These are phyloP conservation scores for Galerina marginata DNA, from an alignment of 768 basidiomycete genomes.

Conservation along the genomic window DNA sequence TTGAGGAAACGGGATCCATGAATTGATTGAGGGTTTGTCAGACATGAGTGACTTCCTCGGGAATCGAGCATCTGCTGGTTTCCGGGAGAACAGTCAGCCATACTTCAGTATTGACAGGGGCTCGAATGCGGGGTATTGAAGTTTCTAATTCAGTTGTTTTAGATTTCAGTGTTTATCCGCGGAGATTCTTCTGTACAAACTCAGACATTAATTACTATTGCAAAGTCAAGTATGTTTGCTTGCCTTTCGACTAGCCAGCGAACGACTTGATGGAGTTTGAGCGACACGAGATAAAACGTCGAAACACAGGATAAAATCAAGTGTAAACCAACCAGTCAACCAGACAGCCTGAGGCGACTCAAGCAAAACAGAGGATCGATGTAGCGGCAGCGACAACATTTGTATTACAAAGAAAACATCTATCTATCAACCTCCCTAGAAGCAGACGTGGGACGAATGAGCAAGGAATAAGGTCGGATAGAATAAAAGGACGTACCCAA, in stretches of 20 bases:
- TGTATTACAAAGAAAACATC: conserved; percentile 23
- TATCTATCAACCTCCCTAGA: conserved; percentile 47
- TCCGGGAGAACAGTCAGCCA: too few species aligned
- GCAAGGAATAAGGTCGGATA: conserved; percentile 4
- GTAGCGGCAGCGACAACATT: conserved; percentile 6
- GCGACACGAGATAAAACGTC: too few species aligned
- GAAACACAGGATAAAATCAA: background rate
- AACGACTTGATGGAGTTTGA: background rate
- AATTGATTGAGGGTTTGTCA: too few species aligned
- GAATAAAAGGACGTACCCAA: conserved; percentile 68
- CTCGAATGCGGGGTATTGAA: too few species aligned
- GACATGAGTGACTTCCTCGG: too few species aligned
- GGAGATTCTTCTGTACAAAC: background rate
- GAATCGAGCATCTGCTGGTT: too few species aligned
- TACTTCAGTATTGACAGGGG: too few species aligned
- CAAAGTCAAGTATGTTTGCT: too few species aligned
- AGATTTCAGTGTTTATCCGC: background rate
- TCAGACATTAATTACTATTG: too few species aligned
- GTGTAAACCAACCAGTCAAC: background rate
- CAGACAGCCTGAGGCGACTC: background rate
- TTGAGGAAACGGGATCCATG: too few species aligned
- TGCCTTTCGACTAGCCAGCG: too few species aligned
- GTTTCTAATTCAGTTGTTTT: background rate
- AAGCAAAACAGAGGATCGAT: background rate
- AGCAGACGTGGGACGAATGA: conserved; percentile 4